Evolutionary conservation across 208 protist species (phyloP).

Genomic region (Tritrichomonas foetus): DNA sequence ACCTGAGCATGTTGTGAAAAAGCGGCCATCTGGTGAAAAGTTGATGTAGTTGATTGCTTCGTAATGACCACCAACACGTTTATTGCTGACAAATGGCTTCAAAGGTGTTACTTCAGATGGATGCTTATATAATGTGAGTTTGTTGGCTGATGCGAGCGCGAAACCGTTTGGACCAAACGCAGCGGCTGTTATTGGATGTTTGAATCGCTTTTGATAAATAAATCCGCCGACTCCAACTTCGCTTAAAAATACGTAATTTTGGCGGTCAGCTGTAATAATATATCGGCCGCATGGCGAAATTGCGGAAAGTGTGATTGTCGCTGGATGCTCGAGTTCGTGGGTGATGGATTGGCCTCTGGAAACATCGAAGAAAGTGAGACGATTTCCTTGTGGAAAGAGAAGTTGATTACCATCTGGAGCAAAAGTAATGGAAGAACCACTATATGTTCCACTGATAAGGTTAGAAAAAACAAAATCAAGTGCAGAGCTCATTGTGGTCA

Average conservation of each 20-base stretch:
- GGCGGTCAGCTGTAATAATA: neutral
- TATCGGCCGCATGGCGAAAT: neutral
- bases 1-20: neutral
- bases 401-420: neutral
- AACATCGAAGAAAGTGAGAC: neutral
- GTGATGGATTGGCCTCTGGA: neutral
- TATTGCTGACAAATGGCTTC: conserved; percentile 4
- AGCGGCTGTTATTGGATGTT: neutral
- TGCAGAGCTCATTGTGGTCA: neutral
- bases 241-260: conserved; percentile 14
- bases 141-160: neutral
- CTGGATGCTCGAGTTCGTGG: neutral
- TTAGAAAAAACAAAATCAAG: conserved; percentile 36
- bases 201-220: neutral
- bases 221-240: neutral
- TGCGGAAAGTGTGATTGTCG: neutral
- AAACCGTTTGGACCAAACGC: conserved; percentile 21
- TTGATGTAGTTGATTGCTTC: neutral
- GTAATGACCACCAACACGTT: neutral
- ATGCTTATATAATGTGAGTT: conserved; percentile 13
- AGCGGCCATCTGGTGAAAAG: conserved; percentile 30
- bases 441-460: conserved; percentile 23
- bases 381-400: conserved; percentile 5
- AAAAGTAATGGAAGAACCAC: neutral
- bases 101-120: conserved; percentile 4